Percentiles rank a stretch among this genome's conserved stretches.
phyloP scores from a whole-genome alignment of 768 basidiomycete species.

The Termitomyces sp. region DNA sequence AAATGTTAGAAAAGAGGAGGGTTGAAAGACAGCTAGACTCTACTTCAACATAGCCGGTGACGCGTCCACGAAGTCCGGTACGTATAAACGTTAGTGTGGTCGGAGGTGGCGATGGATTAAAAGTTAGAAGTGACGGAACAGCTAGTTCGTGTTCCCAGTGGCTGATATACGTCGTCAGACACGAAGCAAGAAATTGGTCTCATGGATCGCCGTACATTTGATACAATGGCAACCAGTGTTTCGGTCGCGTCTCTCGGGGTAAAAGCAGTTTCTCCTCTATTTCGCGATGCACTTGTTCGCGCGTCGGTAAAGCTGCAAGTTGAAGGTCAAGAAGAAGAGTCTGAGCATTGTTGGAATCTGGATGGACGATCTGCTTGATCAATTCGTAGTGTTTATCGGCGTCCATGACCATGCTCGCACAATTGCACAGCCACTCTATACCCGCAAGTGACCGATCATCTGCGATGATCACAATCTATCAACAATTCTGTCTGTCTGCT shows the following conservation, averaged over 20 bases:
- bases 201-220: constrained; percentile 65
- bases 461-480: constrained; percentile 2
- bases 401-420: constrained; percentile 28
- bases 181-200: constrained; percentile 9
- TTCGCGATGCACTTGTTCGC: constrained; percentile 57
- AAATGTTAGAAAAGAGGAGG: constrained; percentile 1
- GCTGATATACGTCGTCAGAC: constrained; percentile 36
- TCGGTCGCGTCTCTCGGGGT: constrained; percentile 64
- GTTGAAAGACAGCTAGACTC: neutral
- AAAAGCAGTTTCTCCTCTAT: constrained; percentile 76
- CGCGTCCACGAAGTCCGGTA: constrained; percentile 73
- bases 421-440: constrained; percentile 15
- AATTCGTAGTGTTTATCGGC: constrained; percentile 29
- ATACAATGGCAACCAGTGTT: constrained; percentile 75
- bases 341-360: constrained; percentile 37
- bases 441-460: constrained; percentile 6
- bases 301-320: constrained; percentile 55
- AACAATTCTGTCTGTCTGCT: neutral
- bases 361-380: constrained; percentile 48
- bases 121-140: constrained; percentile 61
- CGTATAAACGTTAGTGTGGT: constrained; percentile 74
- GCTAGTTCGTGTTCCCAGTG: constrained; percentile 69
- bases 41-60: constrained; percentile 83
- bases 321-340: constrained; percentile 54
- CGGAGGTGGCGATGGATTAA: constrained; percentile 71